Base-by-base conservation (phyloP, 2,329 filamentous ascomycete genomes). In the Remersonia thermophila region DNA sequence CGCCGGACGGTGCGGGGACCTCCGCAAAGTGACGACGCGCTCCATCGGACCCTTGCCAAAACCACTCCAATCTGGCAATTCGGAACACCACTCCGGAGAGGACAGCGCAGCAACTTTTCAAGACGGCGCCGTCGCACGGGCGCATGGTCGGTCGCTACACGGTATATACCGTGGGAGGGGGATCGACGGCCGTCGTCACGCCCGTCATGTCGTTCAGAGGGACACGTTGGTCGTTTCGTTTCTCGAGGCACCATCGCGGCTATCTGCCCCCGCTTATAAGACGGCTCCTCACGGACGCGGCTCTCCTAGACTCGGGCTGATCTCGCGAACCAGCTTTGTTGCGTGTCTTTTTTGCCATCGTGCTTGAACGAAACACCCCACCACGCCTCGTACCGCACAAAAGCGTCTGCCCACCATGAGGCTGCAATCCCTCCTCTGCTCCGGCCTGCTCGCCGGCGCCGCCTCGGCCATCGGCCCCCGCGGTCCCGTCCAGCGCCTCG, bases 71-170 rank as follows among this genome's bases (percentile, higher is more conserved):
- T 48, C 28, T 43, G 49, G 49, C 45, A 51, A 44, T 45, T 40
- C 47, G 47, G 49, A 49, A 48, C 33, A 38, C 31, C 23, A 41
- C 44, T 51, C 47, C 47, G 47, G 37, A 50, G 37, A 50, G 47
- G 47, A 50, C 47, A 50, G 37, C 47, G 32, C 41, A 40, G 32
- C 47, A 45, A 28, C 27, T 29, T 45, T 45, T 43, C 32, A 25
- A 9, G 7, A 10, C 8, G 27, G 20, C 17, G 27, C 32, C 13
- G 20, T 5, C 20, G 20, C 20, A 6, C 9, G 20, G 20, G 12
- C 12, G 40, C 32, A 42, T 41, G 33, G 36, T n/a, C n/a, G n/a
- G n/a, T n/a, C n/a, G 20, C 5, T 9, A 30, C 10, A 23, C 10
- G 15, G 23, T 42, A 49, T 43, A 42, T 43, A 40, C 14, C 15